Evolutionary conservation across 2,329 filamentous ascomycete genomes (phyloP).

Genomic region (Nigrospora oryzae): DNA sequence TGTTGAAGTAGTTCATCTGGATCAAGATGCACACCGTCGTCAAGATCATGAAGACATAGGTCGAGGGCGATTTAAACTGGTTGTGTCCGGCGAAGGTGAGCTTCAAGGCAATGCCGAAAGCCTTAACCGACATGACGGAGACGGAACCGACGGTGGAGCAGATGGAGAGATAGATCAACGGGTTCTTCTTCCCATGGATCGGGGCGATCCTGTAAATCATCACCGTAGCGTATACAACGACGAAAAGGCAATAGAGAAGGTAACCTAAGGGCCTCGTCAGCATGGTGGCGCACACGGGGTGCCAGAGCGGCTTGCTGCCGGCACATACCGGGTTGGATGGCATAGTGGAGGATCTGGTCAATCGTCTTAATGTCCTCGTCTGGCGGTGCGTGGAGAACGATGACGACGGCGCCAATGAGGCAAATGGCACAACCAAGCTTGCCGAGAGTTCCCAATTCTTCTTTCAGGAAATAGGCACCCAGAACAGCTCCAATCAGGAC

Average conservation of each 20-base stretch:
- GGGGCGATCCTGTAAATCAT: conserved; percentile 98
- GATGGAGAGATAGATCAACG: conserved; percentile 92
- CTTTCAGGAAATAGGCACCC: conserved; percentile 87
- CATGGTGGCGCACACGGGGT: background rate
- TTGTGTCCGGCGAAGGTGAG: conserved; percentile 89
- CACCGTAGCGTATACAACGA: conserved; percentile 74
- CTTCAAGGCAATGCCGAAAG: conserved; percentile 95
- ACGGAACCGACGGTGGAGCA: conserved; percentile 96
- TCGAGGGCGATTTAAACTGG: conserved; percentile 89
- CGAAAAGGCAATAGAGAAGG: conserved; percentile 72
- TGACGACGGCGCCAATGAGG: conserved; percentile 91
- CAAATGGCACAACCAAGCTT: conserved; percentile 95
- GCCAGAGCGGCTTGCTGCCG: conserved; percentile 1
- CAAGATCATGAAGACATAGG: conserved; percentile 94
- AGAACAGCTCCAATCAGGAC: conserved; percentile 93
- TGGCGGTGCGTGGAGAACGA: conserved; percentile 92
- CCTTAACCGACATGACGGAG: conserved; percentile 98
- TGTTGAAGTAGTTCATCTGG: conserved; percentile 99
- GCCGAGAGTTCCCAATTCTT: conserved; percentile 81
- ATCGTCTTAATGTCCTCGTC: conserved; percentile 88
- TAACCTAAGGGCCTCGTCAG: conserved; percentile 55
- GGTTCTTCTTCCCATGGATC: conserved; percentile 86
- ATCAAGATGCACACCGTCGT: conserved; percentile 90
- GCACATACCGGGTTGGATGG: conserved; percentile 74
- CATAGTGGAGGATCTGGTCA: conserved; percentile 84